Evolutionary conservation across 352 stramenopile genomes (phyloP).

Genomic region (Phytophthora cryptogea): DNA sequence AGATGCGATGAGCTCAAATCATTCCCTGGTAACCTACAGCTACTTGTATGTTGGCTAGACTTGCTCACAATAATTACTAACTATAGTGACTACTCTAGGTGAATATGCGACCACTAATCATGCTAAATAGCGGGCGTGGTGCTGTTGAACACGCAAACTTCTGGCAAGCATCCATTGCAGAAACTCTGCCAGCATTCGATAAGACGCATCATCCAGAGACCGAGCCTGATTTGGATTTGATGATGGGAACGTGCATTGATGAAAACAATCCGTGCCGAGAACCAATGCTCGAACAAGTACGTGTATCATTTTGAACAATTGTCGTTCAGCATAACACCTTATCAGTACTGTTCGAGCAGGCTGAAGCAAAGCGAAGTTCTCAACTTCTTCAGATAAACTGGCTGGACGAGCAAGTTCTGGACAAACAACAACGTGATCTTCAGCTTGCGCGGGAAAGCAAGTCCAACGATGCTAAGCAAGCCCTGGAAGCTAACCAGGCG

Average conservation of each 20-base stretch:
- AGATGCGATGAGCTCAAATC: slow-evolving; percentile 26
- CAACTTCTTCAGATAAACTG: slow-evolving; percentile 29
- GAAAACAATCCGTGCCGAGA: slow-evolving; percentile 3
- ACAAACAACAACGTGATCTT: slow-evolving; percentile 20
- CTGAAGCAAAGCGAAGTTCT: slow-evolving; percentile 19
- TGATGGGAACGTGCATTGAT: slow-evolving; percentile 1
- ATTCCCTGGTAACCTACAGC: slow-evolving; percentile 24
- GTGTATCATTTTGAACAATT: slow-evolving; percentile 1
- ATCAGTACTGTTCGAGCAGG: slow-evolving; percentile 13
- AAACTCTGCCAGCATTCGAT: slow-evolving; percentile 2
- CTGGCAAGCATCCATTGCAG: slow-evolving; percentile 22
- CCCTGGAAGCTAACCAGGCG: slow-evolving; percentile 7
- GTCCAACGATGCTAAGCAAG: slow-evolving; percentile 11
- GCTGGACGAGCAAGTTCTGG: slow-evolving; percentile 35
- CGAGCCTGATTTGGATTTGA: slow-evolving; percentile 3
- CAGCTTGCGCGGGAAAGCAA: slow-evolving; percentile 11
- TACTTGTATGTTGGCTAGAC: background rate
- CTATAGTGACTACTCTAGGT: slow-evolving; percentile 20
- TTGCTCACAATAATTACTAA: slow-evolving; percentile 4
- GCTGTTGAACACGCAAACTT: slow-evolving; percentile 23
- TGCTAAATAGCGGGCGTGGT: slow-evolving; percentile 18
- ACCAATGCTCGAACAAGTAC: slow-evolving; percentile 20
- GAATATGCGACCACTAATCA: slow-evolving; percentile 19
- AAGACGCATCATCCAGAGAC: background rate
- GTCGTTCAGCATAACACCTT: background rate